Base-by-base conservation (phyloP, 176 grass and related monocot genomes). In the Canna indica region DNA sequence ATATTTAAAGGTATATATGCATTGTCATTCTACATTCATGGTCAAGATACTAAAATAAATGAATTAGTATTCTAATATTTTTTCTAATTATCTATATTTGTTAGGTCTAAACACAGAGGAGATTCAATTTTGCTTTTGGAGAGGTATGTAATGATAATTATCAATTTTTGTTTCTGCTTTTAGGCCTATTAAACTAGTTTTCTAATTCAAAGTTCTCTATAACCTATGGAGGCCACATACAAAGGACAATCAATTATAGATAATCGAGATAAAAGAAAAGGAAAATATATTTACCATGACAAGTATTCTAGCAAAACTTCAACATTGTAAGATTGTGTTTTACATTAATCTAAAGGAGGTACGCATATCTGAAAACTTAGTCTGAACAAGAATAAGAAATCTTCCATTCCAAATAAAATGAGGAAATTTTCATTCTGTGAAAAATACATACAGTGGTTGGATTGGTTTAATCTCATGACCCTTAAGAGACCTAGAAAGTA, bases 111-210 rank as follows among this genome's bases (percentile, higher is more conserved):
- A 73, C 3, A 89, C 87, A 60, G 80, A 83, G 68, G 69, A 81
- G 58, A 89, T 89, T 85, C 87, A 89, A 39, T 79, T 77, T 26
- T 89, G 87, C 73, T 89, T 85, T 67, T 89, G 87, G 87, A 85
- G 82, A 89, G 87, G 87, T 89, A 85, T 32, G 25, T 9, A 38
- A 34, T 60, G 36, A 73, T 59, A 42, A 73, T 44, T 73, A 11
- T 22, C 60, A 41, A 41, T 39, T 72, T 31, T n/a, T 60, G 53
- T 60, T 25, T 58, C 12, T 16, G 3, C 30, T 72, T 72, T 25
- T 33, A 22, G 22, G 36, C 10, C 25, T 15, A 72, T 57, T 57
- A 56, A 57, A 36, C 5, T 54, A 26, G 27, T 44, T 11, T 27
- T 15, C 26, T 25, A 12, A 69, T 26, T n/a, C n/a, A 2, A 20